Evolutionary conservation across 805 yeast genomes (phyloP).

Genomic region (Starmerella floris): DNA sequence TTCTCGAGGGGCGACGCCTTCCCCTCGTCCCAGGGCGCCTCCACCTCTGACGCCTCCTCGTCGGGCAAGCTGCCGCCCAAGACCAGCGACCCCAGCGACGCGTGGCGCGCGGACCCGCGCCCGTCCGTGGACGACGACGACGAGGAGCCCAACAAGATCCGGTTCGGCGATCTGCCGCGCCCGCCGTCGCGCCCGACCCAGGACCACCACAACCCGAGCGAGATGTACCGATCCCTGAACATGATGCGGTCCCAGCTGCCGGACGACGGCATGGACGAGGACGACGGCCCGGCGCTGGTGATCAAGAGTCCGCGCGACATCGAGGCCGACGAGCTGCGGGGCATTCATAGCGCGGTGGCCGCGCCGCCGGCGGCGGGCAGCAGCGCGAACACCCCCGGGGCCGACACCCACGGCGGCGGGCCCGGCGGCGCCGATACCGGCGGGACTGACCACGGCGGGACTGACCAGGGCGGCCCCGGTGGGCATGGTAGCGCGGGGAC

Average conservation of each 20-base stretch:
- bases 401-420: not conserved
- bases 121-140: not conserved
- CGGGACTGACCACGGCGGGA: not conserved
- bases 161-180: conserved; percentile 44
- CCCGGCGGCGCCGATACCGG: not conserved
- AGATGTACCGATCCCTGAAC: conserved; percentile 70
- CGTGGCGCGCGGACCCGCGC: too few species aligned
- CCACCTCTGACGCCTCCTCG: not conserved
- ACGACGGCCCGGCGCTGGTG: conserved; percentile 65
- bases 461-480: not conserved
- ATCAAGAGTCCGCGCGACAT: conserved; percentile 69
- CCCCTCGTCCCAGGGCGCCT: not conserved
- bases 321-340: conserved; percentile 28
- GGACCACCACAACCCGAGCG: conserved; percentile 47
- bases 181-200: conserved; percentile 25
- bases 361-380: not conserved
- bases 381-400: not conserved
- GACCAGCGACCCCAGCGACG: not conserved
- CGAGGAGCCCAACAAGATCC: conserved; percentile 27
- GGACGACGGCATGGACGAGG: conserved; percentile 28
- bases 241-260: conserved; percentile 41
- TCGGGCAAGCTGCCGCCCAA: not conserved
- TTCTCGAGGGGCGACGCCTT: not conserved
- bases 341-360: conserved; percentile 18
- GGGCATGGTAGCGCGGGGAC: too few species aligned